Percentiles rank a stretch among this genome's conserved stretches.
phyloP scores from a whole-genome alignment of 345 rosid genomes.

The Moringa oleifera region DNA sequence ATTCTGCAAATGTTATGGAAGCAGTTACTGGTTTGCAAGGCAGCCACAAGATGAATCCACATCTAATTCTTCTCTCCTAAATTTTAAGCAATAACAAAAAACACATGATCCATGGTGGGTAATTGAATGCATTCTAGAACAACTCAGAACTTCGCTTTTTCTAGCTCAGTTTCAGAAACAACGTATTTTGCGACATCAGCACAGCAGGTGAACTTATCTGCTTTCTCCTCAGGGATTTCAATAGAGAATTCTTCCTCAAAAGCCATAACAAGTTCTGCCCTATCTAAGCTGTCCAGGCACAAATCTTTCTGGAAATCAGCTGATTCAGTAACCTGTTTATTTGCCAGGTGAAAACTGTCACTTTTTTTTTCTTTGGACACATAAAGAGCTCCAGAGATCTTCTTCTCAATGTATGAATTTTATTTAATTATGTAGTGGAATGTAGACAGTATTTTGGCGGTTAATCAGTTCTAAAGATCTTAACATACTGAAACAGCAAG shows the following conservation, averaged over 20 bases:
- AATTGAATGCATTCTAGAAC: neutral
- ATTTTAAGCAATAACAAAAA: no score
- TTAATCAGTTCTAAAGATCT: no score
- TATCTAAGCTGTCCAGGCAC: conserved; percentile 58
- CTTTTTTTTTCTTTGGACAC: neutral
- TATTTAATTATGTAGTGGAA: no score
- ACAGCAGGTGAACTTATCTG: conserved; percentile 55
- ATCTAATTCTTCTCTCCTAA: neutral
- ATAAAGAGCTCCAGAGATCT: neutral
- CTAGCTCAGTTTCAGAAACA: conserved; percentile 28
- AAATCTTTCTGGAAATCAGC: conserved; percentile 62
- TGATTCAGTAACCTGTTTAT: conserved; percentile 44
- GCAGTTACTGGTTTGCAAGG: neutral
- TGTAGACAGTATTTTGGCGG: neutral
- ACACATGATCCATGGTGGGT: neutral
- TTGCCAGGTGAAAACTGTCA: neutral
- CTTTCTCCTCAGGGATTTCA: conserved; percentile 59
- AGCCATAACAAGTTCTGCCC: conserved; percentile 70
- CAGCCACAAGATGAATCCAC: no score
- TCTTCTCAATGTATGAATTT: neutral
- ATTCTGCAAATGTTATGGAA: neutral
- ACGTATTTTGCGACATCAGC: conserved; percentile 54
- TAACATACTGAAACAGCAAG: no score
- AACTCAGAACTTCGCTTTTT: conserved; percentile 11
- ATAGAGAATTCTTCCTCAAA: conserved; percentile 59